phyloP scores from a whole-genome alignment of 441 rosid species.

The Manihot esculenta region DNA sequence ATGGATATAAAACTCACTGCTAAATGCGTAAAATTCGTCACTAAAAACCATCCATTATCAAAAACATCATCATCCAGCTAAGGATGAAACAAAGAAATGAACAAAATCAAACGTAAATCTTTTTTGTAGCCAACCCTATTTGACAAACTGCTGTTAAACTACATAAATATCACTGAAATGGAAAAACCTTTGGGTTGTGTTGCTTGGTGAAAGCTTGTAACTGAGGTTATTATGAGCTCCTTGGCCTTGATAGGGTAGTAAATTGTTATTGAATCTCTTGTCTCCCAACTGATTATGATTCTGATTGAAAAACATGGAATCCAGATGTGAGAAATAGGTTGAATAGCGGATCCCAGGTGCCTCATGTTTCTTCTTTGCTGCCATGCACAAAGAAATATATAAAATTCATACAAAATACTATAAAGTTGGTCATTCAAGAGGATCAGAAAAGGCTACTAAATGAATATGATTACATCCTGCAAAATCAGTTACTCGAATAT shows the following conservation, averaged over 20 bases:
- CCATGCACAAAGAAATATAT: constrained; percentile 20
- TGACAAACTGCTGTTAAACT: no score
- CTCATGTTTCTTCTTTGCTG: constrained; percentile 25
- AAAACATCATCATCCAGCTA: no score
- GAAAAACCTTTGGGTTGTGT: constrained; percentile 16
- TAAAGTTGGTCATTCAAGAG: no score
- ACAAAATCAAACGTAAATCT: no score
- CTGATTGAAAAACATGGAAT: constrained; percentile 12
- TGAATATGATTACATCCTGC: no score
- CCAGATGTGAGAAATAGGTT: constrained; percentile 10
- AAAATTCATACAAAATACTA: neutral
- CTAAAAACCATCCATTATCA: no score
- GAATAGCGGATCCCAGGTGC: neutral
- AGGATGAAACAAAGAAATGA: no score
- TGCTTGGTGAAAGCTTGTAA: constrained; percentile 11
- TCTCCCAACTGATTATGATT: constrained; percentile 21
- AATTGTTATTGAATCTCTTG: neutral
- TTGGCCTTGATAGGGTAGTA: constrained; percentile 11
- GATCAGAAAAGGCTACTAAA: no score
- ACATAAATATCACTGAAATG: neutral
- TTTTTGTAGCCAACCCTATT: no score
- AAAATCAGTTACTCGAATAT: no score
- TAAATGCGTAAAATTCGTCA: no score
- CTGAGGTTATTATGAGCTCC: constrained; percentile 6
- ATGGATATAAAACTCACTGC: no score